These are phyloP conservation scores for Fistulina hepatica DNA, from an alignment of 1,284 basidiomycete genomes.

Conservation along the genomic window DNA sequence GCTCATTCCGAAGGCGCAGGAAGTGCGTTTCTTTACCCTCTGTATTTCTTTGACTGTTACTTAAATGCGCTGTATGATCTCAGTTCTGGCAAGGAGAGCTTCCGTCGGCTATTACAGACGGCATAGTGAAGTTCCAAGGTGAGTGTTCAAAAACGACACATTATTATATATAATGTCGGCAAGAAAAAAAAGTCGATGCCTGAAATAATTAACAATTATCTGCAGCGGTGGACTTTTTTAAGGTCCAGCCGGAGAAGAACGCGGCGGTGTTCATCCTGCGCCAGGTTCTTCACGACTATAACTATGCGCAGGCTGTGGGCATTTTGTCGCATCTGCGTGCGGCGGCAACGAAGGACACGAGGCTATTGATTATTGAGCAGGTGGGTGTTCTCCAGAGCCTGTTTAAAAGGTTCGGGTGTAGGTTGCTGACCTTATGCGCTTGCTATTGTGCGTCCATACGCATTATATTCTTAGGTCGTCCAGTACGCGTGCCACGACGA, in stretches of 20 bases:
- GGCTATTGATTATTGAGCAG: conserved; percentile 8
- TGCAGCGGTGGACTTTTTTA: conserved; percentile 11
- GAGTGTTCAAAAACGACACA: neutral
- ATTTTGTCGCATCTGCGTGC: conserved; percentile 10
- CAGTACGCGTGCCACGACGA: no score
- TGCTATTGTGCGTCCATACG: neutral
- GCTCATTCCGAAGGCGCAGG: conserved; percentile 3
- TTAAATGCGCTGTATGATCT: neutral
- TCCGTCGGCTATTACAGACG: conserved; percentile 2
- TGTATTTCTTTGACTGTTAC: neutral
- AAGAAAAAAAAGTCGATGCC: no score
- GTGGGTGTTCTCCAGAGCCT: no score
- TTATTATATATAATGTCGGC: conserved; percentile 1
- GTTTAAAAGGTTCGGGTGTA: no score
- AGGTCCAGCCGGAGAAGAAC: conserved; percentile 7
- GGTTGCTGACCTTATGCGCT: no score
- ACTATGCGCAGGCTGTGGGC: neutral
- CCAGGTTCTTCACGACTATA: conserved; percentile 11
- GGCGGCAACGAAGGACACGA: conserved; percentile 7
- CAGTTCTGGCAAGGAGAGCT: conserved; percentile 10
- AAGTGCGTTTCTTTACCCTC: conserved; percentile 1
- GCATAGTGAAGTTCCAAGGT: conserved; percentile 13
- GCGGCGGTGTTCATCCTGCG: conserved; percentile 8
- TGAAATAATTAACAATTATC: no score
- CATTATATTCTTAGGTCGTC: no score